Conservation (phyloP, 202 grass and related monocot species). For the Miscanthus sacchariflorus region DNA sequence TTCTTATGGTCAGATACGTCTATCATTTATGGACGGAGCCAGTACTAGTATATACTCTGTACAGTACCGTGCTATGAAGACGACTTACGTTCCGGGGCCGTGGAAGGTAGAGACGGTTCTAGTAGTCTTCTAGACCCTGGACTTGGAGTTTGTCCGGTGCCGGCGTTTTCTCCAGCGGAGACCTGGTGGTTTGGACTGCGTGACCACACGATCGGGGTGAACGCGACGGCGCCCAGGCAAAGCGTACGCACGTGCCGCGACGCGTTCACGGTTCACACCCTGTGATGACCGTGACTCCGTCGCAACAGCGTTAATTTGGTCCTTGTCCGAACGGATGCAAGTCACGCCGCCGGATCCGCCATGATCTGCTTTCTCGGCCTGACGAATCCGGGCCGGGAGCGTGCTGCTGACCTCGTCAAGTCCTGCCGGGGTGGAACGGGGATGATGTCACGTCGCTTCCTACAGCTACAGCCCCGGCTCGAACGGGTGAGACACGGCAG, state of each 20-base stretch:
- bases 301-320: conserved; percentile 15
- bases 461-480: no score
- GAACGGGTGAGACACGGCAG: neutral
- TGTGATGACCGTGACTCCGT: neutral
- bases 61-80: neutral
- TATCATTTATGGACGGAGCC: no score
- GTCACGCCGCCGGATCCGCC: conserved; percentile 15
- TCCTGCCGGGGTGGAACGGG: neutral
- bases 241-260: neutral
- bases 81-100: neutral
- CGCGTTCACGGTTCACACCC: neutral
- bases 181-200: neutral
- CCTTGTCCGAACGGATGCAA: conserved; percentile 1
- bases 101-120: neutral
- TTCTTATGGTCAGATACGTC: no score
- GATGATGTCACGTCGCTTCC: neutral
- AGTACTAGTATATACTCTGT: no score
- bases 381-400: neutral
- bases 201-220: neutral
- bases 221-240: neutral
- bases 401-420: neutral
- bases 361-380: neutral
- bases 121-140: neutral
- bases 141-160: neutral
- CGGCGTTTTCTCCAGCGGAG: neutral